Percentiles rank a stretch among this genome's conserved stretches.
Evolutionary conservation across 768 basidiomycete genomes (phyloP).

Genomic region (Tulasnella calospora): DNA sequence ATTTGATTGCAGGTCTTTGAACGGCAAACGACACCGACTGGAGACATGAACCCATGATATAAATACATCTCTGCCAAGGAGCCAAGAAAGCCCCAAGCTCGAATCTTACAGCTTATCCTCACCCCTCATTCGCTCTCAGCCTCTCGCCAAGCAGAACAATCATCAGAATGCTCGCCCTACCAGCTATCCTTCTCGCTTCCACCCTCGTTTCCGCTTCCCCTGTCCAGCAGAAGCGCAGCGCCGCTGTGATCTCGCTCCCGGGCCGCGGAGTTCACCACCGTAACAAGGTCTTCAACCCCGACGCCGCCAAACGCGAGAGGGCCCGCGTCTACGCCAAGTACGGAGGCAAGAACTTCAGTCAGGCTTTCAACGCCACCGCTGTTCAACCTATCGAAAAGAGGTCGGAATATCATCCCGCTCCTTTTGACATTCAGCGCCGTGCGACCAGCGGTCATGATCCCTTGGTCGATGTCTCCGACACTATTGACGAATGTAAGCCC

Average conservation of each 20-base stretch:
- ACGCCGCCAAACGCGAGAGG: background rate
- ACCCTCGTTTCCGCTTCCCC: slow-evolving; percentile 17
- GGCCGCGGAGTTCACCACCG: background rate
- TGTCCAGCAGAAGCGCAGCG: slow-evolving; percentile 12
- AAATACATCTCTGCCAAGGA: background rate
- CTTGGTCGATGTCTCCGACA: slow-evolving; percentile 10
- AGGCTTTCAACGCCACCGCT: background rate
- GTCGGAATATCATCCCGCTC: background rate
- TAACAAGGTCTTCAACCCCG: slow-evolving; percentile 13
- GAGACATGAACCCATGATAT: background rate
- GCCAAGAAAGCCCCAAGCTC: background rate
- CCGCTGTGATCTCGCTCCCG: background rate
- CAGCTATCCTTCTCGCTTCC: background rate
- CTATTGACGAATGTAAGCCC: slow-evolving; percentile 12
- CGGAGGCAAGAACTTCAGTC: background rate
- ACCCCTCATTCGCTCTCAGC: background rate
- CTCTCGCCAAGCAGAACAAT: background rate
- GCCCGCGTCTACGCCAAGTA: background rate
- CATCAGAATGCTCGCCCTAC: background rate
- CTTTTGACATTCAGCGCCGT: slow-evolving; percentile 19
- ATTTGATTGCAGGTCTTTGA: background rate
- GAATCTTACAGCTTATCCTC: background rate
- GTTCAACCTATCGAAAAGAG: background rate
- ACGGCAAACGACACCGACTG: background rate
- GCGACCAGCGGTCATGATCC: background rate